These are phyloP conservation scores for Leccinum disarticulatum DNA, from an alignment of 768 basidiomycete genomes.

Conservation along the genomic window DNA sequence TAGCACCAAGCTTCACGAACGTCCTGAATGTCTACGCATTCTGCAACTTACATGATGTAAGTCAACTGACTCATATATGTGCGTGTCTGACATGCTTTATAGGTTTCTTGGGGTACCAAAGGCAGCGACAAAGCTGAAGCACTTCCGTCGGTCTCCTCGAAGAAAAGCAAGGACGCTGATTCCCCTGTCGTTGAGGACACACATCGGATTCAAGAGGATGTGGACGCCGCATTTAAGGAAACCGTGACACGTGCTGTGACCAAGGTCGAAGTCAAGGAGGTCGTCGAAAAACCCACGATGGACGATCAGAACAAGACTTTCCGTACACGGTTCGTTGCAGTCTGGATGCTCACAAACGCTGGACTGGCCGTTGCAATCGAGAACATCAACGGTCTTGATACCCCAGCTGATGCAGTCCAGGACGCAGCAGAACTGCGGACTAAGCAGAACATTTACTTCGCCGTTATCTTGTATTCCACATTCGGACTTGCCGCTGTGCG, in stretches of 20 bases:
- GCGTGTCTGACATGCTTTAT: slow-evolving; percentile 4
- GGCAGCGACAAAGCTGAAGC: slow-evolving; percentile 93
- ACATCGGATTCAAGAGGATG: slow-evolving; percentile 79
- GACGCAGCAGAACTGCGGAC: slow-evolving; percentile 43
- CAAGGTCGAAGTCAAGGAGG: slow-evolving; percentile 66
- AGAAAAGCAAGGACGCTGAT: slow-evolving; percentile 73
- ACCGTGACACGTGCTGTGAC: slow-evolving; percentile 87
- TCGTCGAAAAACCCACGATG: slow-evolving; percentile 73
- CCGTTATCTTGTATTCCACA: slow-evolving; percentile 77
- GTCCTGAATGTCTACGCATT: slow-evolving; percentile 96
- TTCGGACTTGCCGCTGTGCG: slow-evolving; percentile 71
- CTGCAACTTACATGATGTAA: slow-evolving; percentile 90
- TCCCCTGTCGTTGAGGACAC: slow-evolving; percentile 84
- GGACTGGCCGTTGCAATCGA: slow-evolving; percentile 71
- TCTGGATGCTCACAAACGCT: slow-evolving; percentile 80
- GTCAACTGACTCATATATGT: slow-evolving; percentile 17
- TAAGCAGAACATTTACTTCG: slow-evolving; percentile 69
- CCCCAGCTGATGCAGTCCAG: slow-evolving; percentile 33
- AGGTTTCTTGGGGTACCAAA: slow-evolving; percentile 95
- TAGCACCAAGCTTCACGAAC: slow-evolving; percentile 93
- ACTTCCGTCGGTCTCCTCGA: slow-evolving; percentile 85
- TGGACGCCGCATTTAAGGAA: slow-evolving; percentile 89
- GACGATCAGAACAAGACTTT: slow-evolving; percentile 93
- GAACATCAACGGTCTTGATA: slow-evolving; percentile 65
- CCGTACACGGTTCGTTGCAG: slow-evolving; percentile 82